Conservation (phyloP, 2,329 filamentous ascomycete genomes). For the Monilinia polystroma region DNA sequence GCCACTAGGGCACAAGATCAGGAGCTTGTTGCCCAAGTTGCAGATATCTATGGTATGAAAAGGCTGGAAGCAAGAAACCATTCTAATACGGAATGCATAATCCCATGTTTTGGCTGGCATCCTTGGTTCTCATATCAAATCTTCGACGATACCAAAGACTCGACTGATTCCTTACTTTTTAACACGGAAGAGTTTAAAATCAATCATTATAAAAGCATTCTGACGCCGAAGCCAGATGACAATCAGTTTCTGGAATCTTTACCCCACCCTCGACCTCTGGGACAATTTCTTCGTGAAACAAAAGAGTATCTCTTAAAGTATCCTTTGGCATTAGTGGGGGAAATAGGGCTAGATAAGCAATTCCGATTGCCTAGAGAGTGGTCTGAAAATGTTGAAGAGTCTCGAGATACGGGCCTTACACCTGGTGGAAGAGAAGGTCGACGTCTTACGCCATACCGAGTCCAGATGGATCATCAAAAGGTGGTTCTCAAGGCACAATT, state of each 20-base stretch:
- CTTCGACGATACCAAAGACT: slow-evolving; percentile 55
- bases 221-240: slow-evolving; percentile 55
- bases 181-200: slow-evolving; percentile 44
- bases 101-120: slow-evolving; percentile 84
- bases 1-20: slow-evolving; percentile 75
- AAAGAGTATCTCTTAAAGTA: slow-evolving; percentile 54
- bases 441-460: slow-evolving; percentile 64
- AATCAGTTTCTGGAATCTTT: slow-evolving; percentile 48
- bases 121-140: slow-evolving; percentile 83
- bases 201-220: slow-evolving; percentile 65
- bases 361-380: slow-evolving; percentile 69
- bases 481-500: slow-evolving; percentile 66
- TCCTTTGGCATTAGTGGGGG: slow-evolving; percentile 68
- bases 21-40: slow-evolving; percentile 63
- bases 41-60: slow-evolving; percentile 53
- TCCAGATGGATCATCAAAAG: slow-evolving; percentile 67
- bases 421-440: slow-evolving; percentile 71
- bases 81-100: slow-evolving; percentile 44
- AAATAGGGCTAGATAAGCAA: slow-evolving; percentile 74
- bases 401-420: slow-evolving; percentile 54
- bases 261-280: slow-evolving; percentile 60
- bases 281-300: slow-evolving; percentile 56
- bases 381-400: slow-evolving; percentile 44
- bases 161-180: slow-evolving; percentile 12
- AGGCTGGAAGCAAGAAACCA: slow-evolving; percentile 35